Percentiles rank a stretch among this genome's conserved stretches.
Conservation (phyloP, 371 early-diverging fungal genomes). For the Enterocytospora artemiae region DNA sequence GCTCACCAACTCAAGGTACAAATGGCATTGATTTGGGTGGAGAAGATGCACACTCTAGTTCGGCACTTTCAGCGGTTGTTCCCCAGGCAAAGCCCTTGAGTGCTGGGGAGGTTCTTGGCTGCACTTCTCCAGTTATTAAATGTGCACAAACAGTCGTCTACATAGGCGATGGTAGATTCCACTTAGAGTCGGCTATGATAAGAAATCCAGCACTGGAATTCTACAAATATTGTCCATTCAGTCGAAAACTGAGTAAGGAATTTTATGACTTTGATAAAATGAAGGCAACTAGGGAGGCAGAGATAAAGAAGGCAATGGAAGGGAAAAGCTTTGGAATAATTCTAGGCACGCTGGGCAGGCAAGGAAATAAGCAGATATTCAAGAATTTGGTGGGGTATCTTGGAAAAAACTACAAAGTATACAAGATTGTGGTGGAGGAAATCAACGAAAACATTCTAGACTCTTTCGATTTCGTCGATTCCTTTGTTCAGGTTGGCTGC, state of each 20-base stretch:
- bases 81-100: constrained; percentile 88
- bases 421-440: constrained; percentile 50
- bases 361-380: constrained; percentile 81
- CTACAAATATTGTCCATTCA: constrained; percentile 91
- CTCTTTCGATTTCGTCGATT: constrained; percentile 40
- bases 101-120: constrained; percentile 94
- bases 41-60: no score
- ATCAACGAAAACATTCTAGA: constrained; percentile 42
- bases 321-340: constrained; percentile 71
- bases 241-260: constrained; percentile 76
- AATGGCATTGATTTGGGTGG: constrained; percentile 12
- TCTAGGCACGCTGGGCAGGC: constrained; percentile 88
- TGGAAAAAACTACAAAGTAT: constrained; percentile 55
- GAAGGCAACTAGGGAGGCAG: constrained; percentile 69
- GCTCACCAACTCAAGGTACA: neutral
- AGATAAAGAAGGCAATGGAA: constrained; percentile 63
- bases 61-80: neutral
- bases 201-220: constrained; percentile 78
- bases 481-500: constrained; percentile 90
- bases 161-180: constrained; percentile 94
- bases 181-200: constrained; percentile 96
- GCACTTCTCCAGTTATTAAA: constrained; percentile 78
- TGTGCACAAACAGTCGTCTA: constrained; percentile 59
- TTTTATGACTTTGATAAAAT: constrained; percentile 79
- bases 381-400: constrained; percentile 57